Conservation (phyloP, 2,329 filamentous ascomycete genomes). For the Rachicladosporium sp. region DNA sequence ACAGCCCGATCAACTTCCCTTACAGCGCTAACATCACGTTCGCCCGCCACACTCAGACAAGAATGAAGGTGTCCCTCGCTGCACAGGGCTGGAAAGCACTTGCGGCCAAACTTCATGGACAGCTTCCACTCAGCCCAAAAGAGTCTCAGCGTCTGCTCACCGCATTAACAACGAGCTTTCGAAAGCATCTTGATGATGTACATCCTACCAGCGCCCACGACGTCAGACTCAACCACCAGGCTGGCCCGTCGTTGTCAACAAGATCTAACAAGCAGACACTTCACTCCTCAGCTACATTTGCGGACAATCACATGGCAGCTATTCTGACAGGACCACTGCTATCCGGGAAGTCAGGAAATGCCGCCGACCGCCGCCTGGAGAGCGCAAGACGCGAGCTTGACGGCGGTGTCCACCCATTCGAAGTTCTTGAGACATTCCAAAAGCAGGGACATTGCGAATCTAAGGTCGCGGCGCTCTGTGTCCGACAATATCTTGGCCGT, state of each 20-base stretch:
- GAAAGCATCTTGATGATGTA: conserved; percentile 47
- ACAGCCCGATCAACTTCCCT: too few relatives aligned
- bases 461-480: conserved; percentile 26
- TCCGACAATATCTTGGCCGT: conserved; percentile 20
- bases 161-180: conserved; percentile 51
- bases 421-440: conserved; percentile 29
- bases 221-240: conserved; percentile 10
- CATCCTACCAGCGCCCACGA: conserved; percentile 32
- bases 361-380: conserved; percentile 3
- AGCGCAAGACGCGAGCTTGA: conserved; percentile 10
- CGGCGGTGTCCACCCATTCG: conserved; percentile 21
- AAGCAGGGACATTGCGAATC: conserved; percentile 26
- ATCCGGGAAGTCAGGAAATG: conserved; percentile 3
- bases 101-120: conserved; percentile 41
- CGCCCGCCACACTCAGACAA: conserved; percentile 11
- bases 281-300: conserved; percentile 26
- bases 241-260: conserved; percentile 3
- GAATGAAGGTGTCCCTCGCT: conserved; percentile 41
- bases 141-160: conserved; percentile 49
- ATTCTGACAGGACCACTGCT: conserved; percentile 42
- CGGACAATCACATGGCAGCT: conserved; percentile 36
- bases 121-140: conserved; percentile 40
- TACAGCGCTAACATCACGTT: conserved; percentile 2
- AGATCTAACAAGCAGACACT: conserved; percentile 4
- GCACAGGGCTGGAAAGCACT: conserved; percentile 36